Evolutionary conservation across 169 alveolate species (phyloP).

Genomic region (Plasmodium gonderi): DNA sequence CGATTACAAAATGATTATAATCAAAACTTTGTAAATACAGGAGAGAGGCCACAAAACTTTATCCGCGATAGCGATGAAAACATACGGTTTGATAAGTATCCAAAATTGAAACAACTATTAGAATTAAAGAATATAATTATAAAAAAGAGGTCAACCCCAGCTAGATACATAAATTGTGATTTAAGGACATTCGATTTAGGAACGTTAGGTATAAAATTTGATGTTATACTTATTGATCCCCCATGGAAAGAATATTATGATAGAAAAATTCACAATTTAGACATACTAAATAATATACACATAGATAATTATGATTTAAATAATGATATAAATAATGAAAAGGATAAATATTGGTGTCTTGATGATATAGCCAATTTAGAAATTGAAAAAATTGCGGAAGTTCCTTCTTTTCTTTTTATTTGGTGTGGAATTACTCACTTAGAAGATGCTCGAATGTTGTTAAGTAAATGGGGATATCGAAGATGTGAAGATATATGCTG

Average conservation of each 20-base stretch:
- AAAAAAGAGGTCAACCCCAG: conserved; percentile 91
- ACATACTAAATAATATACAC: conserved; percentile 44
- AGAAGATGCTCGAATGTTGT: conserved; percentile 85
- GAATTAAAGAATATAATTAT: conserved; percentile 89
- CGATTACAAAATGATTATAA: conserved; percentile 89
- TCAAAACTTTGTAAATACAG: conserved; percentile 92
- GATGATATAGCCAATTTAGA: conserved; percentile 83
- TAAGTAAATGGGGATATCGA: conserved; percentile 94
- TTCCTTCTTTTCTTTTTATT: conserved; percentile 90
- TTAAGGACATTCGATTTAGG: conserved; percentile 87
- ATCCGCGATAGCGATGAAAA: conserved; percentile 90
- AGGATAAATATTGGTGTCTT: conserved; percentile 77
- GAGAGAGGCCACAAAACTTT: conserved; percentile 93
- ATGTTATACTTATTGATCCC: conserved; percentile 93
- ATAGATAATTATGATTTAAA: conserved; percentile 58
- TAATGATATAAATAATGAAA: conserved; percentile 53
- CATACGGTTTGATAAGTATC: conserved; percentile 88
- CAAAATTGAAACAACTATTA: conserved; percentile 90
- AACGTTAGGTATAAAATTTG: conserved; percentile 88
- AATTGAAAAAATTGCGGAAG: conserved; percentile 90
- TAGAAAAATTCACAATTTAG: conserved; percentile 66
- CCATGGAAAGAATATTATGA: conserved; percentile 90
- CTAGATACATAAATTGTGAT: conserved; percentile 89
- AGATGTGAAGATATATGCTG: conserved; percentile 96
- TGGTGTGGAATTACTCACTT: conserved; percentile 93